These are phyloP conservation scores for Hypoxylon intermedium DNA, from an alignment of 495 filamentous ascomycete genomes.

Conservation along the genomic window DNA sequence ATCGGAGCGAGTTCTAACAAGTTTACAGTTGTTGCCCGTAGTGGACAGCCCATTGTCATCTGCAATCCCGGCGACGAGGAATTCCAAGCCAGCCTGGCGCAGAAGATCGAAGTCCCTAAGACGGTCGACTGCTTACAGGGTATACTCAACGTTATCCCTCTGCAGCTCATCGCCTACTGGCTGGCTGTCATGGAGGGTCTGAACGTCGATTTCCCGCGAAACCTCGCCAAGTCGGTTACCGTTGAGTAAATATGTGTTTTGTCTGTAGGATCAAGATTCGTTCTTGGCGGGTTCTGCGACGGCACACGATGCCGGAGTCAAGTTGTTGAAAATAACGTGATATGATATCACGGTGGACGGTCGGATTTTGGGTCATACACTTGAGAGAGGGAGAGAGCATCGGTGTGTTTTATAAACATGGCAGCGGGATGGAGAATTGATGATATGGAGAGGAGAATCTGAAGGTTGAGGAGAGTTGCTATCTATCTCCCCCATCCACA, in stretches of 20 bases:
- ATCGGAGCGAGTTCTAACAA: conserved; percentile 18
- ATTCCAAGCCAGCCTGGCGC: conserved; percentile 83
- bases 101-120: conserved; percentile 96
- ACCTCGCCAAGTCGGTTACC: conserved; percentile 97
- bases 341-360: conserved; percentile 34
- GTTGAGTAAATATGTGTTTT: conserved; percentile 74
- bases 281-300: conserved; percentile 23
- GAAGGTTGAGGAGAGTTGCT: conserved; percentile 5
- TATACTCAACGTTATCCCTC: conserved; percentile 94
- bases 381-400: conserved; percentile 15
- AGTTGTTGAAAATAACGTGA: conserved; percentile 17
- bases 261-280: conserved; percentile 18
- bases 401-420: conserved; percentile 27
- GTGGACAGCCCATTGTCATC: conserved; percentile 95
- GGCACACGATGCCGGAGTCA: conserved; percentile 29
- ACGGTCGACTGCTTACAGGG: conserved; percentile 96
- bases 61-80: conserved; percentile 91
- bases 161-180: conserved; percentile 99
- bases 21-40: conserved; percentile 81
- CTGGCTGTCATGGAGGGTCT: conserved; percentile 93
- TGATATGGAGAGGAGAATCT: conserved; percentile 15
- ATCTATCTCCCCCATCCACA: conserved; percentile 10
- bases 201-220: conserved; percentile 97
- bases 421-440: conserved; percentile 26
- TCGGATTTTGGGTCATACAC: conserved; percentile 34